Evolutionary conservation across 768 basidiomycete genomes (phyloP).

Genomic region (Tricholoma sp.): DNA sequence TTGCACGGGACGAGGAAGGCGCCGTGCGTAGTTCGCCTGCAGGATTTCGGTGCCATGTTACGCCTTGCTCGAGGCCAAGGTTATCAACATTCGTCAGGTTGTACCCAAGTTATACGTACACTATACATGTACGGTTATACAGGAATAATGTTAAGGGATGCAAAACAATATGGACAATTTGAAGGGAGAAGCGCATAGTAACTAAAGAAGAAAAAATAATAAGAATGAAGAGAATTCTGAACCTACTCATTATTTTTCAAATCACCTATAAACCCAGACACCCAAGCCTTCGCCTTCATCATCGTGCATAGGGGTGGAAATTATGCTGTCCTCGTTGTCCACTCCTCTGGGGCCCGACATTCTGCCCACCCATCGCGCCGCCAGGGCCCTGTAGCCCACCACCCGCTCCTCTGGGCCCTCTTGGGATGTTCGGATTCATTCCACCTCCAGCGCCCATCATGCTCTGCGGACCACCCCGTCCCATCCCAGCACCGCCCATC

Average conservation of each 20-base stretch:
- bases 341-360: conserved; percentile 70
- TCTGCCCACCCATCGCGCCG: conserved; percentile 40
- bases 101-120: neutral
- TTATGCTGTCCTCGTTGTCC: conserved; percentile 73
- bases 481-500: conserved; percentile 31
- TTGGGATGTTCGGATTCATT: conserved; percentile 55
- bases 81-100: too few species aligned
- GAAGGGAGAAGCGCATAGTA: neutral
- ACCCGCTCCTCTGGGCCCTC: conserved; percentile 58
- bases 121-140: neutral
- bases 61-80: too few species aligned
- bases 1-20: too few species aligned
- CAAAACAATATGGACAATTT: neutral
- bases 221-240: neutral
- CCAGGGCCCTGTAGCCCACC: conserved; percentile 35
- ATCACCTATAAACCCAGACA: neutral
- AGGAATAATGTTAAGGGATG: neutral
- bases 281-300: neutral
- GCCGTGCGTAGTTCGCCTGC: too few species aligned
- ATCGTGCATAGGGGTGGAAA: conserved; percentile 83
- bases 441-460: conserved; percentile 34
- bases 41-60: too few species aligned
- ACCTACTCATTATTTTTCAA: neutral
- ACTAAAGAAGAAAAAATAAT: neutral
- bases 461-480: conserved; percentile 30